Percentiles rank a stretch among this genome's conserved stretches.
These are phyloP conservation scores for Solanum paucissectum DNA, from an alignment of 257 asterid species.

Conservation along the genomic window DNA sequence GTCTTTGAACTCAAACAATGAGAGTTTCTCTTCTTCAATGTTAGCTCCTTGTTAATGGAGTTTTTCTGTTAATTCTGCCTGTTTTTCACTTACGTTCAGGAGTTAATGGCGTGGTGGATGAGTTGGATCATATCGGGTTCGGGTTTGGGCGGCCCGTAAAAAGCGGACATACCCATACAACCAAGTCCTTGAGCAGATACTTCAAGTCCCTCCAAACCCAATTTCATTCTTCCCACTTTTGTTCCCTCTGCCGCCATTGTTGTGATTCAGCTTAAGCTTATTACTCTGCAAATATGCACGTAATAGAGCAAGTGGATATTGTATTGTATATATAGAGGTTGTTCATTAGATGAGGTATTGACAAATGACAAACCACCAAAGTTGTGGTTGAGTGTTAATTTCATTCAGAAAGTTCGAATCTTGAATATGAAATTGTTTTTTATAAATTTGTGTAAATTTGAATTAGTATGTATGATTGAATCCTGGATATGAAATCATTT, in stretches of 20 bases:
- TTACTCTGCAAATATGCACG: background rate
- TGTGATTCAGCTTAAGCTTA: background rate
- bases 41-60: no score
- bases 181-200: constrained; percentile 35
- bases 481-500: rapidly evolving
- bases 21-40: no score
- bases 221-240: constrained; percentile 15
- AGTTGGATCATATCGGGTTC: constrained; percentile 32
- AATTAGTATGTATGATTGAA: no score
- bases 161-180: constrained; percentile 36
- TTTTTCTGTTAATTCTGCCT: no score
- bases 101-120: constrained; percentile 26
- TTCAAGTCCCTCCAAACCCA: constrained; percentile 30
- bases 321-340: background rate
- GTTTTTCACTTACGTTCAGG: no score
- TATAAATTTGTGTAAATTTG: background rate
- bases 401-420: background rate
- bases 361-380: background rate
- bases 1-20: no score
- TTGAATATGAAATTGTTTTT: no score
- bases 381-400: rapidly evolving
- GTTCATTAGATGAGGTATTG: background rate
- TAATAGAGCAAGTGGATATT: background rate
- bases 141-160: constrained; percentile 37
- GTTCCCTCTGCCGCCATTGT: constrained; percentile 2